Conservation (phyloP, 305 asterid genomes). For the Solanum hybrid region DNA sequence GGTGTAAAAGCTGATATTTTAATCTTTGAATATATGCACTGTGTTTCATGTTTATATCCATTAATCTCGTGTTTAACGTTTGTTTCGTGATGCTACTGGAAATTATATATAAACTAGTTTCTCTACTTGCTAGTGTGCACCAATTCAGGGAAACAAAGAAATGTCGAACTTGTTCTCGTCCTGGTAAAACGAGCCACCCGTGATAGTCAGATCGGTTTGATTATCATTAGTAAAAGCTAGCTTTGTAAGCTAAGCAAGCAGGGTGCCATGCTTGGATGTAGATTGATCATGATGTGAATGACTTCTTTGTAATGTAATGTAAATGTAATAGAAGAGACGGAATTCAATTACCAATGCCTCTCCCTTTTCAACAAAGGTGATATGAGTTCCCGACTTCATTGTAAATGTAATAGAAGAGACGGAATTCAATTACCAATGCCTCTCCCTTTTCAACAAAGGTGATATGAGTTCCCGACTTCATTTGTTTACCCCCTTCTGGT, state of each 20-base stretch:
- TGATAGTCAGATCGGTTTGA: not conserved
- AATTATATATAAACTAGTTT: not conserved
- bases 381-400: not conserved
- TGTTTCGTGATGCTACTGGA: not conserved
- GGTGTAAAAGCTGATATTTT: slow-evolving; percentile 66
- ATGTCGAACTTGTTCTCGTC: not conserved
- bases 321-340: not conserved
- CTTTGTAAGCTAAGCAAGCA: not conserved
- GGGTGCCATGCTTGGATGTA: not conserved
- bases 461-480: not conserved
- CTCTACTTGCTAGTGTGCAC: not conserved
- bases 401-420: not conserved
- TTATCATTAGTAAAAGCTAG: too few relatives aligned
- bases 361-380: not conserved
- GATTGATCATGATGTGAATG: not conserved
- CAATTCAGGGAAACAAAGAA: not conserved
- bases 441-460: not conserved
- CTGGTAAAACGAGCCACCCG: not conserved
- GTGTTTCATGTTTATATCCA: slow-evolving; percentile 25
- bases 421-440: not conserved
- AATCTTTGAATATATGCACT: slow-evolving; percentile 36
- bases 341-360: not conserved
- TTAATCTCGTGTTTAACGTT: not conserved
- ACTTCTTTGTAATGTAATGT: not conserved
- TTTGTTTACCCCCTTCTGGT: not conserved